Base-by-base conservation (phyloP, 202 grass and related monocot species). In the Digitaria exilis region DNA sequence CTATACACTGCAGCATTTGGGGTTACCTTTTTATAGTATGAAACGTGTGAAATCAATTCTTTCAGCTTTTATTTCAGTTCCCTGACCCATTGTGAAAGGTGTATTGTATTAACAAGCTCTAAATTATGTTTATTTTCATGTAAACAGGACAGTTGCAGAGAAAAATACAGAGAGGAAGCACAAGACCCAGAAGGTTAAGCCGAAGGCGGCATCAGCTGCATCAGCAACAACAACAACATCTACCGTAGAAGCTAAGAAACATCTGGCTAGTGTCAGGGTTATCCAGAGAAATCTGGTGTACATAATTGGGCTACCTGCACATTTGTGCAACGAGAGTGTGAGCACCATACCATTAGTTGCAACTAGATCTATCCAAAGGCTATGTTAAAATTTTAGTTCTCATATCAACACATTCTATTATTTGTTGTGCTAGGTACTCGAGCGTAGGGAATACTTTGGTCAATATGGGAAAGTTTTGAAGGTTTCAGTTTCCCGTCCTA, bases 251-350 rank as follows among this genome's bases (percentile, higher is more conserved):
- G 88, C 91, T 79, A 99, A 87, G 88, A 99, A 94, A 67, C 96
- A 96, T 92, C 88, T 99, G 32, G 84, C 81, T 34, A 85, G 88
- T 55, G 91, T 99, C 78, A 96, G 96, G 88, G 96, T 99, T 78
- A 92, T 99, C 57, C 97, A 99, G 85, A 86, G 91, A 70, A 99
- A 96, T 75, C 91, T 99, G 35, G 97, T 94, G 75, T 99, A 99
- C 79, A 94, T 96, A 89, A 91, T 92, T 88, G 97, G 97, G 26
- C 79, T 99, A 51, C 97, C 93, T 89, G 80, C 82, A 79, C 92
- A 96, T 84, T 81, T 99, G 63, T 94, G 91, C 73, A 87, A 94
- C 55, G 93, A 94, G 88, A 96, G 37, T 82, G 97, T 96, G 75
- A 86, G 97, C 25, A 60, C 9, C 22, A 29, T 60, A 25, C 25